A percentile compares a stretch with the other conserved stretches of the same genome.
These are phyloP conservation scores for Lagenidium giganteum DNA, from an alignment of 352 stramenopile species.

Conservation along the genomic window DNA sequence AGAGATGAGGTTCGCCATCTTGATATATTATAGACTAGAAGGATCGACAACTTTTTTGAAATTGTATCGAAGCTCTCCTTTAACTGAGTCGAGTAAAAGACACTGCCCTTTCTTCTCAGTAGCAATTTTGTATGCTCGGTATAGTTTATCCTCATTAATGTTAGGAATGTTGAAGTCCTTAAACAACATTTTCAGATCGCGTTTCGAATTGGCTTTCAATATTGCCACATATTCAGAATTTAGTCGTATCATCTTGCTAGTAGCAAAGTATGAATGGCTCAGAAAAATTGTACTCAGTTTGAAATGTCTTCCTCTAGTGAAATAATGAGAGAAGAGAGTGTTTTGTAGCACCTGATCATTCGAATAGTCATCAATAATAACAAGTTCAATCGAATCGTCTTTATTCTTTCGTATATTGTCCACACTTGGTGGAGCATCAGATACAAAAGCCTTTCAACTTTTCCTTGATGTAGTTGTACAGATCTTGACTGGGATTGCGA, in stretches of 20 bases:
- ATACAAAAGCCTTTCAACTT: conserved; percentile 16
- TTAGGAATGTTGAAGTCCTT: no score
- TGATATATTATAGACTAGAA: conserved; percentile 6
- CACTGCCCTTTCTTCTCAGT: background rate
- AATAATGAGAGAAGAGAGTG: conserved; percentile 5
- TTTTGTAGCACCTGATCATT: conserved; percentile 8
- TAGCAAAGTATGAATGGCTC: no score
- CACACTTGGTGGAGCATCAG: no score
- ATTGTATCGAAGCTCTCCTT: conserved; percentile 3
- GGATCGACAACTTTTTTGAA: conserved; percentile 1
- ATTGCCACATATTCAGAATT: no score
- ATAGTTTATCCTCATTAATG: conserved; percentile 1
- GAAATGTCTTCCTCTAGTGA: conserved; percentile 2
- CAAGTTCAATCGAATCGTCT: no score
- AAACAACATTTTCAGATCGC: no score
- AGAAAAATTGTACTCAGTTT: conserved; percentile 1
- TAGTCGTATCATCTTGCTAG: no score
- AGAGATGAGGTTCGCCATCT: no score
- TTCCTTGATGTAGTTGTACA: conserved; percentile 17
- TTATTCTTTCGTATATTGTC: no score
- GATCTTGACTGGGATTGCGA: conserved; percentile 13
- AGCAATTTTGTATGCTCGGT: background rate
- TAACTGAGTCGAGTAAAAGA: background rate
- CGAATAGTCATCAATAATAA: conserved; percentile 14
- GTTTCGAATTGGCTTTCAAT: no score